Evolutionary conservation across 495 filamentous ascomycete genomes (phyloP).

Genomic region (Staphylotrichum tortipilum): DNA sequence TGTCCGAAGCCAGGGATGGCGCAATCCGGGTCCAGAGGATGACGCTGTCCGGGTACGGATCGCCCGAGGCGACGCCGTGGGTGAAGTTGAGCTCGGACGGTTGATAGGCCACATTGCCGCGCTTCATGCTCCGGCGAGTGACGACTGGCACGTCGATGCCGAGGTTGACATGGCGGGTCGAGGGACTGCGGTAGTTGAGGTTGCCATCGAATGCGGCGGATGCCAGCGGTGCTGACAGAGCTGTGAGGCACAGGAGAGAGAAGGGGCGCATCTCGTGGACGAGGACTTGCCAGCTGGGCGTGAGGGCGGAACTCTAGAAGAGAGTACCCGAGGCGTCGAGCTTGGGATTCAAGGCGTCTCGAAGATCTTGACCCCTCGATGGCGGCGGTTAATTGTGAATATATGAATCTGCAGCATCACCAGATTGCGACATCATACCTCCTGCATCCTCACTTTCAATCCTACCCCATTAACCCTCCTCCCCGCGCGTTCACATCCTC

Average conservation of each 20-base stretch:
- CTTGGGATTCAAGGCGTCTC: background rate
- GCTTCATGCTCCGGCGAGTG: slow-evolving; percentile 28
- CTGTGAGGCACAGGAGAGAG: background rate
- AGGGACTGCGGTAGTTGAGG: slow-evolving; percentile 54
- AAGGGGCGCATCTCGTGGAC: background rate
- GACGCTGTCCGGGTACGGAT: slow-evolving; percentile 52
- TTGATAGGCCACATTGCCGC: slow-evolving; percentile 52
- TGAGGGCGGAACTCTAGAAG: background rate
- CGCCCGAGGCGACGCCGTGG: slow-evolving; percentile 47
- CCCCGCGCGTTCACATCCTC: background rate
- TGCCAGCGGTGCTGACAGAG: background rate
- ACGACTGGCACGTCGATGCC: slow-evolving; percentile 46
- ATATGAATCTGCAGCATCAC: too few species aligned
- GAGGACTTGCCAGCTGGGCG: background rate
- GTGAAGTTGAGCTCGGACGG: slow-evolving; percentile 20
- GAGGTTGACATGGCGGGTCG: slow-evolving; percentile 38
- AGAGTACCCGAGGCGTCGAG: too few species aligned
- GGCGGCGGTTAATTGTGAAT: too few species aligned
- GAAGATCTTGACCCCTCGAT: too few species aligned
- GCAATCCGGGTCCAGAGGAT: slow-evolving; percentile 58
- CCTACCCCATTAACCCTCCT: background rate
- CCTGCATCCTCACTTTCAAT: too few species aligned
- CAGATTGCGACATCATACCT: too few species aligned
- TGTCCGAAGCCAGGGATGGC: slow-evolving; percentile 42
- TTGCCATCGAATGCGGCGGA: slow-evolving; percentile 33